phyloP scores from a whole-genome alignment of 2,329 filamentous ascomycete genomes.

The Talaromyces albobiverticillius region DNA sequence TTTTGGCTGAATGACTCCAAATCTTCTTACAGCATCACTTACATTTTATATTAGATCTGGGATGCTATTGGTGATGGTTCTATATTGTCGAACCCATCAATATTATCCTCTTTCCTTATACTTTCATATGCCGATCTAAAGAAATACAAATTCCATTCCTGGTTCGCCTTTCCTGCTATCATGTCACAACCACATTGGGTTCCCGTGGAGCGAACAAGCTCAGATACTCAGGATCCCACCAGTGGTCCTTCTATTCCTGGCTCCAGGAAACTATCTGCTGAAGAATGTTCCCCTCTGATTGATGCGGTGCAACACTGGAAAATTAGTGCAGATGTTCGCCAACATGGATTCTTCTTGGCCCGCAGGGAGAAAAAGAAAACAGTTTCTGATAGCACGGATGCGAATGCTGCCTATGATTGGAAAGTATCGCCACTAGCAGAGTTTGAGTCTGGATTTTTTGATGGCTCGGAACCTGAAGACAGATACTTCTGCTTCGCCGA shows the following conservation, averaged over 20 bases:
- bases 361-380: conserved; percentile 60
- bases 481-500: conserved; percentile 85
- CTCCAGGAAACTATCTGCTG: conserved; percentile 51
- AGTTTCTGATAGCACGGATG: conserved; percentile 46
- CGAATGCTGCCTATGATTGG: conserved; percentile 67
- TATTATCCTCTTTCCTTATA: conserved; percentile 83
- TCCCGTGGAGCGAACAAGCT: conserved; percentile 35
- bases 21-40: conserved; percentile 6
- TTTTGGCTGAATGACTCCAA: background rate
- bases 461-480: conserved; percentile 66
- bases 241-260: conserved; percentile 12
- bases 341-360: conserved; percentile 94
- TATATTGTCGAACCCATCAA: conserved; percentile 90
- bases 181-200: conserved; percentile 86
- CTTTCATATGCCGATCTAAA: conserved; percentile 95
- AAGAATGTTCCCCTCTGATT: conserved; percentile 75
- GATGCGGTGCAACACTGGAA: conserved; percentile 85
- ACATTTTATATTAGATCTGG: conserved; percentile 67
- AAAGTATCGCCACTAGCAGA: conserved; percentile 69
- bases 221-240: conserved; percentile 22
- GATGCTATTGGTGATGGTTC: conserved; percentile 95
- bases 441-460: conserved; percentile 87
- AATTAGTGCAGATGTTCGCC: conserved; percentile 73
- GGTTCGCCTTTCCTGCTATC: conserved; percentile 92
- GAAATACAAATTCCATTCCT: conserved; percentile 97